phyloP scores from a whole-genome alignment of 306 rosid genomes.

The Sicyos baderoa region DNA sequence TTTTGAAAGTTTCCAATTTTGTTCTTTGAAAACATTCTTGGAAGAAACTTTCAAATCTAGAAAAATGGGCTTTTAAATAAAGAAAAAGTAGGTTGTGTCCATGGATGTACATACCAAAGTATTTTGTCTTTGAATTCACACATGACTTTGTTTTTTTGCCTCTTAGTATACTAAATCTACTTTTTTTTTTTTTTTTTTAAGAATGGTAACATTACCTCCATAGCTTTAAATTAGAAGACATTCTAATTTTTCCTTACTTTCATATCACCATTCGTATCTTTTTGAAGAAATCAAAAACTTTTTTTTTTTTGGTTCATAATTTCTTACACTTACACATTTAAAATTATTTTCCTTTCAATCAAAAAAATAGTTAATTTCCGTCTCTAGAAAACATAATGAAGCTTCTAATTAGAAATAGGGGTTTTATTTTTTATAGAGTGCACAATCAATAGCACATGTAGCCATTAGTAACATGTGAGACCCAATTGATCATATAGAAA shows the following conservation, averaged over 20 bases:
- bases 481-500: not conserved
- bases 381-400: not conserved
- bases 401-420: not conserved
- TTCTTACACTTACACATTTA: not conserved
- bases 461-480: slow-evolving; percentile 3
- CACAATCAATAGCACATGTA: not conserved
- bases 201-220: too few relatives aligned
- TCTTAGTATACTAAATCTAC: too few relatives aligned
- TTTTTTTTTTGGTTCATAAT: too few relatives aligned
- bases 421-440: not conserved
- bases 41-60: not conserved
- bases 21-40: not conserved
- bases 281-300: too few relatives aligned
- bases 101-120: too few relatives aligned
- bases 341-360: not conserved
- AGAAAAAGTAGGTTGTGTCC: not conserved
- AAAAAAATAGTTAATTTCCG: too few relatives aligned
- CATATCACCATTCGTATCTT: too few relatives aligned
- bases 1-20: not conserved
- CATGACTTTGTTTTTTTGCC: too few relatives aligned
- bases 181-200: too few relatives aligned
- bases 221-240: too few relatives aligned
- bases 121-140: too few relatives aligned
- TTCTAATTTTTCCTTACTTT: too few relatives aligned
- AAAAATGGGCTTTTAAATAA: slow-evolving; percentile 2